phyloP scores from a whole-genome alignment of 495 filamentous ascomycete species.

The Tuber melanosporum region DNA sequence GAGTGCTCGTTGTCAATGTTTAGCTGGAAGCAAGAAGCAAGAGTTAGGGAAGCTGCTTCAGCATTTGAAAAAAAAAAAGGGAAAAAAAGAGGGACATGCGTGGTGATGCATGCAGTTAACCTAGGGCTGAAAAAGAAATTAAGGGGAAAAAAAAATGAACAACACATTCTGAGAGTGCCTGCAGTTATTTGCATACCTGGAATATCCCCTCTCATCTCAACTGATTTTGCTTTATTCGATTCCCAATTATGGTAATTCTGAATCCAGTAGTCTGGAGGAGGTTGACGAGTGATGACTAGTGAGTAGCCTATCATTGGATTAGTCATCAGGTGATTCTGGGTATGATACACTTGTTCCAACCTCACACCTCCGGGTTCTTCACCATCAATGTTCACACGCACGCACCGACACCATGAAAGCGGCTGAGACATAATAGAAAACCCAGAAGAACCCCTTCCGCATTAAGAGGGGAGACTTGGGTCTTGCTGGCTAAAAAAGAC shows the following conservation, averaged over 20 bases:
- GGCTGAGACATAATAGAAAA: slow-evolving; percentile 26
- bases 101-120: slow-evolving; percentile 21
- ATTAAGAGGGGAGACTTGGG: slow-evolving; percentile 42
- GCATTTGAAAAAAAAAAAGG: background rate
- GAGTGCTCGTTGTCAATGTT: slow-evolving; percentile 23
- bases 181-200: slow-evolving; percentile 8
- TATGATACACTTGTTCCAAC: slow-evolving; percentile 28
- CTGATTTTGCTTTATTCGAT: slow-evolving; percentile 10
- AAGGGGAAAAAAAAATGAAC: background rate
- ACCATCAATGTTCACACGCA: background rate
- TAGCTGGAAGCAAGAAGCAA: background rate
- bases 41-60: slow-evolving; percentile 2
- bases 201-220: slow-evolving; percentile 23
- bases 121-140: slow-evolving; percentile 17
- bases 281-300: slow-evolving; percentile 24
- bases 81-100: background rate
- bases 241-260: background rate
- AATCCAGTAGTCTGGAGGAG: background rate
- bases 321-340: slow-evolving; percentile 22
- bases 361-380: slow-evolving; percentile 6
- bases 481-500: slow-evolving; percentile 43
- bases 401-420: slow-evolving; percentile 21
- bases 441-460: slow-evolving; percentile 40
- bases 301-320: slow-evolving; percentile 7
- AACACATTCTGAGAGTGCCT: slow-evolving; percentile 17